Evolutionary conservation across 2,329 filamentous ascomycete genomes (phyloP).

Genomic region (Ophiostoma ulmi): DNA sequence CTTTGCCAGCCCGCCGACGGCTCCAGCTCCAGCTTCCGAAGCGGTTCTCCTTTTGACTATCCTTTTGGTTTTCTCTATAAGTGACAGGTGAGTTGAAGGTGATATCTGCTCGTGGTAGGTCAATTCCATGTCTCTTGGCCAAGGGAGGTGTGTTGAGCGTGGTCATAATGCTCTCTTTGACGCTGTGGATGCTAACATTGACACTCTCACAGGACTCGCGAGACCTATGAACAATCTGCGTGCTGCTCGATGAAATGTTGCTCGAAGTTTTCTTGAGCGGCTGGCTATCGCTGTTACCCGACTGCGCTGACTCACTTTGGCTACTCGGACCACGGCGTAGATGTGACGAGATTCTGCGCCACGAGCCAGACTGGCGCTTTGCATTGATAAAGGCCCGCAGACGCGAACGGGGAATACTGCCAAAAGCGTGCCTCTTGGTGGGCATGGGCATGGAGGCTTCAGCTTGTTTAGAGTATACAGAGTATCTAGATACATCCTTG

Average conservation of each 20-base stretch:
- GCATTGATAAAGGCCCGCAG: conserved; percentile 14
- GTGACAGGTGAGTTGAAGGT: background rate
- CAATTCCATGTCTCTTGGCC: background rate
- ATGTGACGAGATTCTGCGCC: conserved; percentile 14
- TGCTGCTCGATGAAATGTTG: conserved; percentile 3
- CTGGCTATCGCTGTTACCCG: background rate
- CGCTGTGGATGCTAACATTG: background rate
- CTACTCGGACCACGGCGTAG: background rate
- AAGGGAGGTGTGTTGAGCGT: background rate
- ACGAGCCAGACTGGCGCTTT: conserved; percentile 15
- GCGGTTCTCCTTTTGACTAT: conserved; percentile 1
- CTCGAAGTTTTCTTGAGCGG: background rate
- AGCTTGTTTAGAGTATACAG: background rate
- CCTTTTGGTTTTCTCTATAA: background rate
- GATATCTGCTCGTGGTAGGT: background rate
- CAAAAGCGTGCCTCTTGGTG: background rate
- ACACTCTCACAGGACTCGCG: background rate
- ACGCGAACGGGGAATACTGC: conserved; percentile 13
- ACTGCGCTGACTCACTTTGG: background rate
- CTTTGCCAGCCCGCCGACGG: background rate
- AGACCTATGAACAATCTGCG: background rate
- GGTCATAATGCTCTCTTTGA: background rate
- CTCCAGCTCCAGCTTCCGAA: conserved; percentile 25
- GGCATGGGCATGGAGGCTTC: background rate
- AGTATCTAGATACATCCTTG: background rate